Percentiles rank a stretch among this genome's conserved stretches.
Conservation (phyloP, 257 asterid species). For the Rehmannia glutinosa region DNA sequence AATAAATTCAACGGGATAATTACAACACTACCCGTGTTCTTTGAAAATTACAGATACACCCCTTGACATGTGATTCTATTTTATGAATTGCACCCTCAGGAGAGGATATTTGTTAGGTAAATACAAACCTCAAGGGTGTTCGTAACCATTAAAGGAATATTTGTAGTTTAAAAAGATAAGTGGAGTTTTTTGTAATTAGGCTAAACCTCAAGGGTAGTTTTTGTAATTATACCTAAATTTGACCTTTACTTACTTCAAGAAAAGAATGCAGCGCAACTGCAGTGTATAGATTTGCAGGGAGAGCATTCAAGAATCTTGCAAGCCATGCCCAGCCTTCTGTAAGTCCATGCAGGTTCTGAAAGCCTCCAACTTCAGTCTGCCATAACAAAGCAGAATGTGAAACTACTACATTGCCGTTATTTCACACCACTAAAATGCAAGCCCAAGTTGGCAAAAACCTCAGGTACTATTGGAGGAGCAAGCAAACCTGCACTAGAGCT, state of each 20-base stretch:
- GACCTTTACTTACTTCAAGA: constrained; percentile 63
- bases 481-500: constrained; percentile 85
- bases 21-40: too few relatives aligned
- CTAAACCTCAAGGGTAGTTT: too few relatives aligned
- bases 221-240: background rate
- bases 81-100: too few relatives aligned
- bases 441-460: background rate
- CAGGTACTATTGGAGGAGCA: constrained; percentile 1
- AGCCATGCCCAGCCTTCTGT: constrained; percentile 94
- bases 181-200: too few relatives aligned
- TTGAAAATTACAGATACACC: too few relatives aligned
- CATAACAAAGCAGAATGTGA: constrained; percentile 12
- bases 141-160: too few relatives aligned
- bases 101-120: too few relatives aligned
- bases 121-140: too few relatives aligned
- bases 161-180: too few relatives aligned
- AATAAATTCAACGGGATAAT: too few relatives aligned
- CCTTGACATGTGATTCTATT: too few relatives aligned
- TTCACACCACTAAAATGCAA: background rate
- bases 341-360: constrained; percentile 65
- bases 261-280: constrained; percentile 69
- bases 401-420: background rate
- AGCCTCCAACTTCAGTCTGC: constrained; percentile 64
- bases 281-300: constrained; percentile 79
- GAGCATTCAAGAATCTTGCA: constrained; percentile 72